phyloP scores from a whole-genome alignment of 1,284 basidiomycete species.

The Malassezia psittaci region DNA sequence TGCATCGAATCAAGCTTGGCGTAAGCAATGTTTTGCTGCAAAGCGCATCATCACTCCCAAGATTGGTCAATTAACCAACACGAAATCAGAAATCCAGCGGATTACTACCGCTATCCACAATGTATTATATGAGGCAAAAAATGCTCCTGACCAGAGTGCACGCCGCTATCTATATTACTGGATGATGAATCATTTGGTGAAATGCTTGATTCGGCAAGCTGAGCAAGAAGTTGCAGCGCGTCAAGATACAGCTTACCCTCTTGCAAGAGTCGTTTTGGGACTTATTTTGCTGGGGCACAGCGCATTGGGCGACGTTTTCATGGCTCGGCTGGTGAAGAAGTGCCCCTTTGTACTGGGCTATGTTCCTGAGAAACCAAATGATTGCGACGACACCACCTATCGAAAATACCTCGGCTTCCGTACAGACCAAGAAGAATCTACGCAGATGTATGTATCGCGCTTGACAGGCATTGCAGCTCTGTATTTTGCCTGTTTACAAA shows the following conservation, averaged over 20 bases:
- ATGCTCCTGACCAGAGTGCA: conserved; percentile 42
- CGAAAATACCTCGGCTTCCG: conserved; percentile 63
- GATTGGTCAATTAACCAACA: conserved; percentile 82
- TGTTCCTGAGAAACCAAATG: conserved; percentile 40
- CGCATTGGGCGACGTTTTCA: conserved; percentile 65
- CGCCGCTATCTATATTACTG: conserved; percentile 56
- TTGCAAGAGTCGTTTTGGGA: conserved; percentile 65
- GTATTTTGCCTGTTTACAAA: conserved; percentile 68
- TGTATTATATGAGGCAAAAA: conserved; percentile 50
- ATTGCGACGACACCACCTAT: conserved; percentile 53
- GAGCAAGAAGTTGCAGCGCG: conserved; percentile 88
- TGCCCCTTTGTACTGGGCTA: conserved; percentile 55
- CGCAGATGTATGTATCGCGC: conserved; percentile 62
- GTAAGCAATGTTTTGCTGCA: conserved; percentile 52
- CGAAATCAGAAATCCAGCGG: conserved; percentile 58
- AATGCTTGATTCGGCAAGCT: conserved; percentile 79
- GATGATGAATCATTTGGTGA: conserved; percentile 73
- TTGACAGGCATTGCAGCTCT: conserved; percentile 73
- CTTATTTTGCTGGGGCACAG: conserved; percentile 56
- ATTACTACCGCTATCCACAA: conserved; percentile 60
- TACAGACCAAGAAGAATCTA: conserved; percentile 49
- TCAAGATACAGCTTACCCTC: conserved; percentile 69
- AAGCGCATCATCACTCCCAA: conserved; percentile 80
- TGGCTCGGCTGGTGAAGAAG: conserved; percentile 71
- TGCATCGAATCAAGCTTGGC: conserved; percentile 56